Conservation (phyloP, 106 monocot species). For the Phalaenopsis aphrodite region DNA sequence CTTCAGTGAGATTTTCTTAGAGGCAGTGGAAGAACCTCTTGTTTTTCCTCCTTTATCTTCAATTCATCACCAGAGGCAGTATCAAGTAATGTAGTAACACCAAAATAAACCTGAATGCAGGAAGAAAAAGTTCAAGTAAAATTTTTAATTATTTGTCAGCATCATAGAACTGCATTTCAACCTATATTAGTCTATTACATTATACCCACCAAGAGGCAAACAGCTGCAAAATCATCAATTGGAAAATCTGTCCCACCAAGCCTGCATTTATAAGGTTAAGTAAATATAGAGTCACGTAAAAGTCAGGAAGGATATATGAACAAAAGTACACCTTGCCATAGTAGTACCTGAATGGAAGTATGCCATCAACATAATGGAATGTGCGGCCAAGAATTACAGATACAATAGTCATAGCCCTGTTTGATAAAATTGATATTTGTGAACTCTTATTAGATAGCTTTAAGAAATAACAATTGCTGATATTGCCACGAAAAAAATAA, state of each 20-base stretch:
- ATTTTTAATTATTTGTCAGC: neutral
- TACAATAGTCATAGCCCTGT: conserved; percentile 83
- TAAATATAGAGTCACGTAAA: neutral
- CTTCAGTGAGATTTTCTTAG: neutral
- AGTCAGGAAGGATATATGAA: conserved; percentile 4
- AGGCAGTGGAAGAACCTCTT: conserved; percentile 42
- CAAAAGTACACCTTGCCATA: neutral
- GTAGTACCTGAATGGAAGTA: conserved; percentile 86
- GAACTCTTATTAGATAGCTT: neutral
- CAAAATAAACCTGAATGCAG: conserved; percentile 82
- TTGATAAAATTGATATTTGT: neutral
- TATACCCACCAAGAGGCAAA: conserved; percentile 77
- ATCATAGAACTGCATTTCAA: neutral
- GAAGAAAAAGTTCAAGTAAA: neutral
- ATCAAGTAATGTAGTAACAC: conserved; percentile 83
- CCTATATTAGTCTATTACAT: neutral
- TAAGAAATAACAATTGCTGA: neutral
- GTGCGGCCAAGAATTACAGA: conserved; percentile 89
- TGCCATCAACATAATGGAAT: conserved; percentile 91
- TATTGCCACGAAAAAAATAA: neutral
- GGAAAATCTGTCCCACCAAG: conserved; percentile 88
- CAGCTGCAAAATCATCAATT: conserved; percentile 94
- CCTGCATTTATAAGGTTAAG: conserved; percentile 29
- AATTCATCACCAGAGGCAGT: conserved; percentile 60
- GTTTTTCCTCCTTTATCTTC: conserved; percentile 72